A percentile compares a stretch with the other conserved stretches of the same genome.
These are phyloP conservation scores for Apiotrichum porosum DNA, from an alignment of 1,284 basidiomycete species.

Conservation along the genomic window DNA sequence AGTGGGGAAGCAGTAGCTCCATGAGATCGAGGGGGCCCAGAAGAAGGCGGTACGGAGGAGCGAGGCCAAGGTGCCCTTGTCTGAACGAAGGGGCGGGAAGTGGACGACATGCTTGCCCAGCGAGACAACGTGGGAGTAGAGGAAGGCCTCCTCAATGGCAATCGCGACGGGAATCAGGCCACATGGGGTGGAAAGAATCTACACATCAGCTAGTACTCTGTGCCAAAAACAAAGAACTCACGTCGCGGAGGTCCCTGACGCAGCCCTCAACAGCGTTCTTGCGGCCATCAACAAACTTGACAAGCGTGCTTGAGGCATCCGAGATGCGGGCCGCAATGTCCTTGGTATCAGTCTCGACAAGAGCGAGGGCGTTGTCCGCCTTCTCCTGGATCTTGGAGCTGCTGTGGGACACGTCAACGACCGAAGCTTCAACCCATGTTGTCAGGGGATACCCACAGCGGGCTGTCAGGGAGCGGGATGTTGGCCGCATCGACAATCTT, in stretches of 20 bases:
- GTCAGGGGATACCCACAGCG: slow-evolving; percentile 24
- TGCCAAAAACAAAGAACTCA: neutral
- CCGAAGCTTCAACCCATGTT: too few species aligned
- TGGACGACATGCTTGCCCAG: slow-evolving; percentile 36
- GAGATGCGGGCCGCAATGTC: slow-evolving; percentile 10
- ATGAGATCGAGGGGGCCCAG: slow-evolving; percentile 36
- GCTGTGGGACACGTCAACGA: too few species aligned
- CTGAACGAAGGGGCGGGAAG: slow-evolving; percentile 33
- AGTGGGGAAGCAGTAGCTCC: slow-evolving; percentile 32
- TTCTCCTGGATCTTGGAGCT: slow-evolving; percentile 4
- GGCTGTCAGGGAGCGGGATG: slow-evolving; percentile 39
- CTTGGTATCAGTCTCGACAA: slow-evolving; percentile 18
- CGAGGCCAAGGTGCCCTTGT: slow-evolving; percentile 28
- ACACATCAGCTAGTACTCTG: neutral
- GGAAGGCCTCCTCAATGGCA: slow-evolving; percentile 30
- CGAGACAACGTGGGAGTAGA: slow-evolving; percentile 35
- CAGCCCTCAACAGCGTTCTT: slow-evolving; percentile 15
- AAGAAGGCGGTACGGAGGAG: slow-evolving; percentile 36
- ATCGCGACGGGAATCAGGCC: slow-evolving; percentile 29
- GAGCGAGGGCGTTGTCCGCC: slow-evolving; percentile 12
- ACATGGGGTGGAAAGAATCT: slow-evolving; percentile 35
- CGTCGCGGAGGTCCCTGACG: slow-evolving; percentile 26
- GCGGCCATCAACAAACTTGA: slow-evolving; percentile 16
- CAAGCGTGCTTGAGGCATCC: slow-evolving; percentile 6
- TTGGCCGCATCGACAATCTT: slow-evolving; percentile 34